These are phyloP conservation scores for Mortierella sp. DNA, from an alignment of 371 early-diverging fungal species.

Conservation along the genomic window DNA sequence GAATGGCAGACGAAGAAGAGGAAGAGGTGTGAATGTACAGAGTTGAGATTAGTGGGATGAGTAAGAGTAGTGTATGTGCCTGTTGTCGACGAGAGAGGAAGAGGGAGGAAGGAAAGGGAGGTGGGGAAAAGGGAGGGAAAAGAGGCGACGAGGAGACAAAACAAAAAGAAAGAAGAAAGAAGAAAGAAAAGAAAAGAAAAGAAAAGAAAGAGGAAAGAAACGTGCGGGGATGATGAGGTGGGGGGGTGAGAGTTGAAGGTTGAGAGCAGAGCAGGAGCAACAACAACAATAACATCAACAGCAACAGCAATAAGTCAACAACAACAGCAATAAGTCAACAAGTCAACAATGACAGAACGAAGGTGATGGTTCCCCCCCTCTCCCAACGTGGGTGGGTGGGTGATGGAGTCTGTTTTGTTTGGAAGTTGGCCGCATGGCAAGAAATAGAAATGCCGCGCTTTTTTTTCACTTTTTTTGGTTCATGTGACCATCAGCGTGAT, in stretches of 20 bases:
- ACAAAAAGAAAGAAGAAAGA: not conserved
- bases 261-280: not conserved
- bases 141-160: not conserved
- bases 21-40: not conserved
- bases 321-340: not conserved
- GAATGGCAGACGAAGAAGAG: not conserved
- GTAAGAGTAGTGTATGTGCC: not conserved
- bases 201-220: not conserved
- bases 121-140: not conserved
- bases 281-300: not conserved
- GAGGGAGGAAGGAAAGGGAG: not conserved
- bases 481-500: constrained; percentile 39
- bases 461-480: constrained; percentile 11
- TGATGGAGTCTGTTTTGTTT: not conserved
- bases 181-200: not conserved
- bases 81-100: not conserved
- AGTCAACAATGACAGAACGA: not conserved
- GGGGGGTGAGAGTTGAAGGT: not conserved
- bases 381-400: not conserved
- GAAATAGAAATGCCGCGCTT: not conserved
- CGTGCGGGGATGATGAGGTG: not conserved
- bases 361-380: not conserved
- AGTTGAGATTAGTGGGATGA: constrained; percentile 2
- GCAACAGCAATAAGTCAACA: too few species aligned
- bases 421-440: not conserved